Evolutionary conservation across 306 rosid species (phyloP).

Genomic region (Astragalus membranaceus): DNA sequence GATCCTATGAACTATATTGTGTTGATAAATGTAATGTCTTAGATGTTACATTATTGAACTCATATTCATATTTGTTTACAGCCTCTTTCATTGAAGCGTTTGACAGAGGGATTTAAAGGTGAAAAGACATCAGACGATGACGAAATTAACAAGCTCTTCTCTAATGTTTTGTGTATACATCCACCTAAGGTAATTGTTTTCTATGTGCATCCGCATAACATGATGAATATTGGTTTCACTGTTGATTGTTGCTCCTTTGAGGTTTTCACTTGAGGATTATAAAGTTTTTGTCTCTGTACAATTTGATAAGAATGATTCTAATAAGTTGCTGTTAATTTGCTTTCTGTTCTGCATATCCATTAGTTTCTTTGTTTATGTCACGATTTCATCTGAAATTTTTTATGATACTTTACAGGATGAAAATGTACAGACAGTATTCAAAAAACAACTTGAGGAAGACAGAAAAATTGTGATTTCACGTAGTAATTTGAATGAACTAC

Average conservation of each 20-base stretch:
- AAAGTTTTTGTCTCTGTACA: neutral
- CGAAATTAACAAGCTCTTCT: conserved; percentile 73
- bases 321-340: neutral
- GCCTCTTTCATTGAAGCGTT: conserved; percentile 84
- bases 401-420: conserved; percentile 60
- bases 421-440: conserved; percentile 60
- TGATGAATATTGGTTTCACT: neutral
- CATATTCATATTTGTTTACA: conserved; percentile 24
- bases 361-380: neutral
- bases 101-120: conserved; percentile 71
- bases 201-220: conserved; percentile 46
- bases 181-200: conserved; percentile 71
- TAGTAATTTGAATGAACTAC: conserved; percentile 77
- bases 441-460: conserved; percentile 92
- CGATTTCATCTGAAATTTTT: conserved; percentile 17
- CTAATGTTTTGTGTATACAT: conserved; percentile 59
- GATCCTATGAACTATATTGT: neutral
- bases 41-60: neutral
- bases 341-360: neutral
- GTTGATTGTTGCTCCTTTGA: neutral
- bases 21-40: neutral
- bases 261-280: neutral
- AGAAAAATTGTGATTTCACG: conserved; percentile 73
- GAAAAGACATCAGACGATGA: conserved; percentile 62
- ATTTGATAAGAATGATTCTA: neutral